These are phyloP conservation scores for Bromus sterilis DNA, from an alignment of 176 grass and related monocot genomes.

Conservation along the genomic window DNA sequence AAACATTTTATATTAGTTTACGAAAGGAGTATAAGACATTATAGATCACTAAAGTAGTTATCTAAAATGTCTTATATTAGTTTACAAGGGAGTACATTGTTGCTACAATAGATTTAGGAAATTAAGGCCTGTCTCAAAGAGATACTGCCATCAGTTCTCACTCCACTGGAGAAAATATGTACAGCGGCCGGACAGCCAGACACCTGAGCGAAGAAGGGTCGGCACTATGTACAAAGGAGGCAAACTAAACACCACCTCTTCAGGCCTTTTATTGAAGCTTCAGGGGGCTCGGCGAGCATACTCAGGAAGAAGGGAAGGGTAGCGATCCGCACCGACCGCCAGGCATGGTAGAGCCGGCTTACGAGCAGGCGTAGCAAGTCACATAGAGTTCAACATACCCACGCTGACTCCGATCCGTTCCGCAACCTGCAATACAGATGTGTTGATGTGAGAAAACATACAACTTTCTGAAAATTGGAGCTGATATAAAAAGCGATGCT, in stretches of 20 bases:
- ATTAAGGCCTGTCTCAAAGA: neutral
- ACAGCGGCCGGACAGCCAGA: slow-evolving; percentile 2
- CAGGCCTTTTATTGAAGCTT: slow-evolving; percentile 5
- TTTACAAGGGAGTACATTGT: no score
- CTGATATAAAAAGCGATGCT: neutral
- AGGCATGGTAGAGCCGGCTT: neutral
- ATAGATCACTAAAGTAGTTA: no score
- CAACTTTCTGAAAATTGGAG: neutral
- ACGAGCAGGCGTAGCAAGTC: neutral
- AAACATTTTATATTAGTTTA: no score
- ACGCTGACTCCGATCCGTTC: slow-evolving; percentile 47
- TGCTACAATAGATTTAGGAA: neutral
- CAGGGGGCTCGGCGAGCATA: neutral
- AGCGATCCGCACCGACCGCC: neutral
- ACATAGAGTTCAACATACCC: neutral
- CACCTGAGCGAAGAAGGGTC: slow-evolving; percentile 7
- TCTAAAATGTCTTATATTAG: no score
- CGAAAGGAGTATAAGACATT: no score
- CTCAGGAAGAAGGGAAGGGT: neutral
- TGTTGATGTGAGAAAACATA: neutral
- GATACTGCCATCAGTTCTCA: neutral
- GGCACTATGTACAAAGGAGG: slow-evolving; percentile 16
- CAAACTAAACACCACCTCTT: neutral
- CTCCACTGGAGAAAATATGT: slow-evolving; percentile 27
- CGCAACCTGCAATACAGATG: slow-evolving; percentile 20